Conservation (phyloP, 1,139 yeast species). For the Sugiyamaella japonica region DNA sequence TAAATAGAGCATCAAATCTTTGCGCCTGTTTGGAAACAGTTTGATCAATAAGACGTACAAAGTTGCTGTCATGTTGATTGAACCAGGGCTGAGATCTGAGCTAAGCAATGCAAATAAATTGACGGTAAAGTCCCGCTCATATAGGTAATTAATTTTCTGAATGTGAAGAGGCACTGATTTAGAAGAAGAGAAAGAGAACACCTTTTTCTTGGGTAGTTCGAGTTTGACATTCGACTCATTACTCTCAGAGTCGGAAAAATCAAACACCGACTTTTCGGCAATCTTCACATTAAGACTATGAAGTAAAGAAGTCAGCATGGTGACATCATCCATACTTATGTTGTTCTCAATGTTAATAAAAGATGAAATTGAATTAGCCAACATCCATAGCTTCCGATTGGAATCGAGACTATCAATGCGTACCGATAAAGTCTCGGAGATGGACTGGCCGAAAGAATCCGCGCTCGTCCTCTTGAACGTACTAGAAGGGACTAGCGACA, state of each 20-base stretch:
- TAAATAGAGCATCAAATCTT: conserved; percentile 32
- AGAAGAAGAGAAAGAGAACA: conserved; percentile 1
- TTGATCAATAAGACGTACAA: conserved; percentile 28
- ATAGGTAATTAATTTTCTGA: conserved; percentile 11
- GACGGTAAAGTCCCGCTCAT: conserved; percentile 20
- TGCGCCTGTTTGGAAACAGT: conserved; percentile 31
- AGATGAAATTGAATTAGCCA: conserved; percentile 5
- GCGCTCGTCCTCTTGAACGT: neutral
- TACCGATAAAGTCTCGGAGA: neutral
- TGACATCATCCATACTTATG: neutral
- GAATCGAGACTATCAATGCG: conserved; percentile 1
- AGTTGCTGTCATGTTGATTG: conserved; percentile 25
- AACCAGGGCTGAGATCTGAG: neutral
- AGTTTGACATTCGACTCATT: neutral
- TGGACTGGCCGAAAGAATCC: neutral
- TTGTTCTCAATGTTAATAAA: neutral
- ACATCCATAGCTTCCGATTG: conserved; percentile 12
- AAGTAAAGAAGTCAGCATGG: neutral
- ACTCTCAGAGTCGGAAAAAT: conserved; percentile 5
- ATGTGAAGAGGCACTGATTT: neutral
- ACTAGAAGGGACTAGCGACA: neutral
- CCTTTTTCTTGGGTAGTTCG: neutral
- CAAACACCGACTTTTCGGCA: conserved; percentile 1
- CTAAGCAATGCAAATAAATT: conserved; percentile 18
- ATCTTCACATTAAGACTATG: conserved; percentile 8